A percentile compares a stretch with the other conserved stretches of the same genome.
Conservation (phyloP, 768 basidiomycete species). For the Boletus sp. region DNA sequence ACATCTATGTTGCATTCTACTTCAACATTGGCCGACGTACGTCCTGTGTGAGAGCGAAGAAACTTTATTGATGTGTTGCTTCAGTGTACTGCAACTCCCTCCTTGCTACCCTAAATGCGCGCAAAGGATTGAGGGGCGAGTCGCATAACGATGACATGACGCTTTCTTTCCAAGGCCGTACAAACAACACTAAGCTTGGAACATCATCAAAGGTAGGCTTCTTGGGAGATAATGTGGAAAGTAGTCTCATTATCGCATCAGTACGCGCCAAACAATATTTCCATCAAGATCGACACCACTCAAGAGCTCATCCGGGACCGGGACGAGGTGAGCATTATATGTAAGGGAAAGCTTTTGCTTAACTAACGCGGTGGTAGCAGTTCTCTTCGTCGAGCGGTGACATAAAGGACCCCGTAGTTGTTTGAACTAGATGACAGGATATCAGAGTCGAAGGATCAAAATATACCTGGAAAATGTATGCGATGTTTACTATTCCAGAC, state of each 20-base stretch:
- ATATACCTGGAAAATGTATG: neutral
- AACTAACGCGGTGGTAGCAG: neutral
- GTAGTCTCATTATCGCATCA: neutral
- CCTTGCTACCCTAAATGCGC: conserved; percentile 58
- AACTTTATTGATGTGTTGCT: neutral
- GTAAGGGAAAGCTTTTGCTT: neutral
- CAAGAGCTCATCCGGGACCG: conserved; percentile 49
- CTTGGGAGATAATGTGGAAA: too few relatives aligned
- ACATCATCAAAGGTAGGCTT: conserved; percentile 8
- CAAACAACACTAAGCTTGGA: neutral
- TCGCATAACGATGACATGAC: conserved; percentile 12
- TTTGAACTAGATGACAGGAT: neutral
- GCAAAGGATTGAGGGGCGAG: conserved; percentile 43
- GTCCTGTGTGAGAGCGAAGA: conserved; percentile 20
- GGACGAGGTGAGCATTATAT: conserved; percentile 33
- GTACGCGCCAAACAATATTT: conserved; percentile 46
- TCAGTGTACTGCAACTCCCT: conserved; percentile 60
- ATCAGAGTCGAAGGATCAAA: neutral
- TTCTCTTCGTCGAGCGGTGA: conserved; percentile 2
- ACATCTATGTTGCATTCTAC: conserved; percentile 60
- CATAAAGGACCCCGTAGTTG: conserved; percentile 5
- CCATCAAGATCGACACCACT: conserved; percentile 65
- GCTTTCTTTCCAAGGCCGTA: conserved; percentile 13
- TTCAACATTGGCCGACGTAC: conserved; percentile 58
- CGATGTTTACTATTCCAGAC: too few relatives aligned